Base-by-base conservation (phyloP, 805 yeast genomes). In the Lachancea quebecensis region DNA sequence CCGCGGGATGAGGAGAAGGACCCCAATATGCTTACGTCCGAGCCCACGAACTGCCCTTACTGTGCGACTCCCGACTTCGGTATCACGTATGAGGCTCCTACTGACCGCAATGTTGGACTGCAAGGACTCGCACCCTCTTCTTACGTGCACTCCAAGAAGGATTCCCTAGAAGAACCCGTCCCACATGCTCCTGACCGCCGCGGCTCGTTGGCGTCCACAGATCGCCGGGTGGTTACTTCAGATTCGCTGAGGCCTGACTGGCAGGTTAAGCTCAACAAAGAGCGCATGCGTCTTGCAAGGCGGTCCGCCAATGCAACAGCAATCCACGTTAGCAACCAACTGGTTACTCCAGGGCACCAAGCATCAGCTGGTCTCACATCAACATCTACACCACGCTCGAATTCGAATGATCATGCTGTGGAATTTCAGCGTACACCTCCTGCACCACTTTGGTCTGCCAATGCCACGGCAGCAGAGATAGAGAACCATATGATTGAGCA, bases 221-320 rank as follows among this genome's bases (percentile, higher is more conserved):
- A 85, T 25, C 78, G 82, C 4, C 75, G 74, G 10, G 95, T 86
- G 4, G 73, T 89, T 21, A 81, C 91, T 0, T 78, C 88, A 9
- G 99, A 91, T 65, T 67, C 64, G 50, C 85, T 91, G 35, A 73
- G 97, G 42, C 98, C 99, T 1, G 96, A 87, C 58, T 91, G 99
- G 99, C 89, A 86, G 56, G 66, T 72, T 15, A 84, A 80, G 51
- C 73, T 91, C 39, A 70, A 74, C 8, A 72, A 78, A 41, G 95
- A 96, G 4, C 75, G 90, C 42, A 74, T 81, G 47, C 81, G 81
- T 52, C 67, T 88, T 31, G 96, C 95, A 0, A 75, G 95, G 47
- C 75, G 88, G 56, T 82, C 96, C 0, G 97, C 97, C 0, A 87
- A 95, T 11, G 98, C 98, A 0, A 86, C 87, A 30, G 96, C 96